These are phyloP conservation scores for Ampelocalamus luodianensis DNA, from an alignment of 176 grass and related monocot genomes.

Conservation along the genomic window DNA sequence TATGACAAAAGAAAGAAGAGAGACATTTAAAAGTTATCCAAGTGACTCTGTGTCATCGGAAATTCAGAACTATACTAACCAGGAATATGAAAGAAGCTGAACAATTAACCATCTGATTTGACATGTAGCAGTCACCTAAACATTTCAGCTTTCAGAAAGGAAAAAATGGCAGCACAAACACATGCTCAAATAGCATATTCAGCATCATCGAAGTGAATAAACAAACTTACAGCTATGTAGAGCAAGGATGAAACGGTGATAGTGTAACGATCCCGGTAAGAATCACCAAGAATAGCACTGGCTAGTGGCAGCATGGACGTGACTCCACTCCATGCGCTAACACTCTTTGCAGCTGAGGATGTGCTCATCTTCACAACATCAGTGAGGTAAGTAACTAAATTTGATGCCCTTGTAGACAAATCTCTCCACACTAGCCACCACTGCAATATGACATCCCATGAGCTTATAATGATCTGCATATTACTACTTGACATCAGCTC, in stretches of 20 bases:
- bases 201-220: background rate
- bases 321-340: constrained; percentile 73
- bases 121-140: background rate
- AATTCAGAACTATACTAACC: background rate
- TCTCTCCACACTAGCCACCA: constrained; percentile 74
- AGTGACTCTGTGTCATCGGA: background rate
- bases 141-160: background rate
- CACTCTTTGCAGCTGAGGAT: constrained; percentile 68
- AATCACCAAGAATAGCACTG: constrained; percentile 62
- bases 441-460: constrained; percentile 37
- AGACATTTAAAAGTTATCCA: background rate
- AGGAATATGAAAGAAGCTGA: background rate
- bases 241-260: constrained; percentile 67
- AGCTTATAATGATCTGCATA: background rate
- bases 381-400: constrained; percentile 75
- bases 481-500: background rate
- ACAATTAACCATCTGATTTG: background rate
- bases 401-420: constrained; percentile 79
- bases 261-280: constrained; percentile 70
- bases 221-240: constrained; percentile 64
- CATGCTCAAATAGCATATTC: background rate
- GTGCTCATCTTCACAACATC: constrained; percentile 72
- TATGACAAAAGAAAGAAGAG: background rate
- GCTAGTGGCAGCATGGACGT: constrained; percentile 74
- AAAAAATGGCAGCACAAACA: background rate